phyloP scores from a whole-genome alignment of 1,139 yeast genomes.

The Petasospora fabianii region DNA sequence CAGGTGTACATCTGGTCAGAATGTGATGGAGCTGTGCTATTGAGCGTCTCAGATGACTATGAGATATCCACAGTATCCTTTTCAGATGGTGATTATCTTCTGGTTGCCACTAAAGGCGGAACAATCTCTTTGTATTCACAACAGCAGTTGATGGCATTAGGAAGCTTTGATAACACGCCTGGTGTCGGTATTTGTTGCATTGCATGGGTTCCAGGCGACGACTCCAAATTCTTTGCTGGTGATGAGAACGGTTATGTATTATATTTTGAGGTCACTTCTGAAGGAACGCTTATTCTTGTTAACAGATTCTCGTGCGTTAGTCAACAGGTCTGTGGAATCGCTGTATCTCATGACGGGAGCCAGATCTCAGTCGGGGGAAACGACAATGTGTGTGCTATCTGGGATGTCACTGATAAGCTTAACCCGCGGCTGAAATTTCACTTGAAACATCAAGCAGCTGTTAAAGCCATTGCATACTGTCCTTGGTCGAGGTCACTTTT shows the following conservation, averaged over 20 bases:
- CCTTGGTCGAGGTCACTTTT: slow-evolving; percentile 71
- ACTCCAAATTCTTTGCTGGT: slow-evolving; percentile 51
- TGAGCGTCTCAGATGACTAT: slow-evolving; percentile 34
- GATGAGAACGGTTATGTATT: slow-evolving; percentile 64
- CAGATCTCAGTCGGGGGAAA: slow-evolving; percentile 71
- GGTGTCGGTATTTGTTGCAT: slow-evolving; percentile 54
- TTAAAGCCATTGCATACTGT: slow-evolving; percentile 76
- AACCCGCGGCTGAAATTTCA: slow-evolving; percentile 43
- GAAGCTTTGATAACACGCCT: slow-evolving; percentile 29
- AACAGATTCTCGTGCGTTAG: slow-evolving; percentile 46
- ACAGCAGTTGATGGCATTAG: slow-evolving; percentile 21
- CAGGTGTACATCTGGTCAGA: slow-evolving; percentile 67
- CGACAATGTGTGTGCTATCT: slow-evolving; percentile 64
- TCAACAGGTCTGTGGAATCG: slow-evolving; percentile 71
- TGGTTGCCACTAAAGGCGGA: slow-evolving; percentile 60
- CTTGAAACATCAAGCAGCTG: slow-evolving; percentile 71
- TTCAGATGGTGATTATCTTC: slow-evolving; percentile 44
- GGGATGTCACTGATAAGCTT: slow-evolving; percentile 48
- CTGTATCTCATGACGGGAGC: slow-evolving; percentile 43
- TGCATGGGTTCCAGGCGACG: slow-evolving; percentile 52
- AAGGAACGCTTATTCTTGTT: slow-evolving; percentile 21
- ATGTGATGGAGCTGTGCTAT: slow-evolving; percentile 36
- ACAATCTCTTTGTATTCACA: slow-evolving; percentile 41
- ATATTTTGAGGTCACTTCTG: slow-evolving; percentile 35
- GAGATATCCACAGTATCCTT: slow-evolving; percentile 58